Base-by-base conservation (phyloP, 2,329 filamentous ascomycete species). In the Tetracladium maxilliforme region DNA sequence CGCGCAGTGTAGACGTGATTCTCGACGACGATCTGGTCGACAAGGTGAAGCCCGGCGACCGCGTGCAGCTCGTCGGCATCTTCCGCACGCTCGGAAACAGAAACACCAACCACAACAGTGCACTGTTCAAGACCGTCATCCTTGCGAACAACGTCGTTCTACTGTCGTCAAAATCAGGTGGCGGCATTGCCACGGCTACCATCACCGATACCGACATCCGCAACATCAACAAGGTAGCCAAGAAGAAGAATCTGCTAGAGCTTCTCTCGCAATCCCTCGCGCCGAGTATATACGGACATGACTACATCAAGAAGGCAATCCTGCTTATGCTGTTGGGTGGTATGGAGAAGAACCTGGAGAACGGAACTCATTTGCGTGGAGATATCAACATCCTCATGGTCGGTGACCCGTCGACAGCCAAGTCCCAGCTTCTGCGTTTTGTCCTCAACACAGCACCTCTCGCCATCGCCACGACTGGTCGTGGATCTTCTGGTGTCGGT, bases 361-460 rank as follows among this genome's bases (percentile, higher is more conserved):
- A 98, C 40, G 90, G 90, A 30, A 95, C 90, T 2, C 90, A 98
- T 67, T 56, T 98, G 47, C 78, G 90, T 65, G 90, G 90, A 58
- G 90, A 98, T 44, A 95, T 98, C 56, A 98, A 98, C 49, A 93
- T 98, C 37, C 64, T 98, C 25, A 95, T 98, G 90, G 87, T 98
- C 21, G 90, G 90, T 55, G 90, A 98, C 49, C 90, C 90, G 4
- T 98, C 90, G 1, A 98, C 90, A 1, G 90, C 90, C 31, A 98
- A 98, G 50, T 98, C 90, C n/a, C 90, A 98, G 47, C 67, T 98
- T 28, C 65, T 98, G 21, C 81, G 90, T 14, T 98, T 98, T 42
- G 90, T 98, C 9, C 67, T 95, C 36, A 98, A 98, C 48, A 98
- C 90, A 1, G 90, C 90, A 4, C 90, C 90, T 3, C 61, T 98